Evolutionary conservation across 2,329 filamentous ascomycete genomes (phyloP).

Genomic region (Aurifilum marmelostoma): DNA sequence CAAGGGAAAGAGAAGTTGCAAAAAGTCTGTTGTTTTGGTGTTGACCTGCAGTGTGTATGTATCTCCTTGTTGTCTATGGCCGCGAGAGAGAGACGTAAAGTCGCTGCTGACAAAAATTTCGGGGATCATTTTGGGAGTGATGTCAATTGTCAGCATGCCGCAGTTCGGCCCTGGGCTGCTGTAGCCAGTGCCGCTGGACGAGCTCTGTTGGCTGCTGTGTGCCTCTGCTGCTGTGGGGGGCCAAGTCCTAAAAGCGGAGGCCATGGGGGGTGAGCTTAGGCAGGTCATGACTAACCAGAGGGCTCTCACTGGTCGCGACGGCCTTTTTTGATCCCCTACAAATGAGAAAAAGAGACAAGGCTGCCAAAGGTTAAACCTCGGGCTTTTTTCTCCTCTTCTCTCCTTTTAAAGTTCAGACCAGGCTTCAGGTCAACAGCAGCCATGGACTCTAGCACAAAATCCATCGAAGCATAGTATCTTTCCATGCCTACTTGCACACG

Average conservation of each 20-base stretch:
- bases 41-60: not conserved
- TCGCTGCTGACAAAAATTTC: conserved; percentile 1
- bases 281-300: conserved; percentile 1
- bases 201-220: no score
- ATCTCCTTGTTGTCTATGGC: not conserved
- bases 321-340: not conserved
- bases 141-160: not conserved
- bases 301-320: conserved; percentile 10
- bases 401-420: not conserved
- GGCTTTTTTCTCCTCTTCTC: not conserved
- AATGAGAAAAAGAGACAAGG: not conserved
- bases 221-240: not conserved
- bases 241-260: not conserved
- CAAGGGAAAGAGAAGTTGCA: not conserved
- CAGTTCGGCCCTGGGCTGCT: not conserved
- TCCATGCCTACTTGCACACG: not conserved
- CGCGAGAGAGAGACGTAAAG: not conserved
- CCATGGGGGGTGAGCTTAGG: not conserved
- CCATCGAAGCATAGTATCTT: not conserved
- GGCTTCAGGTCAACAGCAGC: not conserved
- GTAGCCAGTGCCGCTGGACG: no score
- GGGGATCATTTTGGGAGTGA: not conserved
- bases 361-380: not conserved
- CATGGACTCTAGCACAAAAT: not conserved
- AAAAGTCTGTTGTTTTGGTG: not conserved